Evolutionary conservation across 2,329 filamentous ascomycete genomes (phyloP).

Genomic region (Corynespora cassiicola): DNA sequence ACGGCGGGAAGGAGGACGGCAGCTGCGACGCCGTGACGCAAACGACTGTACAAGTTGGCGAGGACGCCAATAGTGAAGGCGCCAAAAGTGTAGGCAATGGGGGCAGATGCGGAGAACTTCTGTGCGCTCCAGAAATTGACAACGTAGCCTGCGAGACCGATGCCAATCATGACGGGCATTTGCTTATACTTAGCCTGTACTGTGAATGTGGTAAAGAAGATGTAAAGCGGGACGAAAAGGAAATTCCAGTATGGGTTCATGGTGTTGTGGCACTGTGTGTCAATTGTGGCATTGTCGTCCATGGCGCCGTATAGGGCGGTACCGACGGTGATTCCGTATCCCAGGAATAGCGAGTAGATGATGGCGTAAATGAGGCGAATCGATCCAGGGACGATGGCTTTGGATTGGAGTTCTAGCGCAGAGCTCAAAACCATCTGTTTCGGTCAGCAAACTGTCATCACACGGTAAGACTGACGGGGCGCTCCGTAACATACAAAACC

Average conservation of each 20-base stretch:
- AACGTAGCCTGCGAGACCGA: constrained; percentile 74
- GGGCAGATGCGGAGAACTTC: constrained; percentile 71
- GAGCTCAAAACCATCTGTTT: constrained; percentile 51
- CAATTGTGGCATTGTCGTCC: constrained; percentile 51
- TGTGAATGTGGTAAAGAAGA: constrained; percentile 73
- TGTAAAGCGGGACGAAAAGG: constrained; percentile 76
- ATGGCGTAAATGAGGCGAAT: constrained; percentile 59
- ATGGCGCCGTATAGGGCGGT: constrained; percentile 56
- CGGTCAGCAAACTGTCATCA: constrained; percentile 1
- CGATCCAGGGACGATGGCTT: constrained; percentile 55
- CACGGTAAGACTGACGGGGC: no score
- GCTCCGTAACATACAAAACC: constrained; percentile 47
- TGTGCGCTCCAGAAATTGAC: constrained; percentile 77
- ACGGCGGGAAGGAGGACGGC: constrained; percentile 39
- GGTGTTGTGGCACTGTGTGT: constrained; percentile 49
- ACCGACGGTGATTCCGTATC: constrained; percentile 58
- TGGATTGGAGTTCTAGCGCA: constrained; percentile 54
- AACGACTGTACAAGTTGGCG: constrained; percentile 77
- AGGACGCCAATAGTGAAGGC: constrained; percentile 77
- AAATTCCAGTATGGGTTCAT: constrained; percentile 65
- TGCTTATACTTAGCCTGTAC: constrained; percentile 84
- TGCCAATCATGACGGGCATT: constrained; percentile 75
- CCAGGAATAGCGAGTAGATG: constrained; percentile 60
- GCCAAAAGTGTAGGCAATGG: constrained; percentile 78
- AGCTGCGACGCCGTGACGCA: constrained; percentile 59